These are phyloP conservation scores for Phlegmacium glaucopus DNA, from an alignment of 768 basidiomycete genomes.

Conservation along the genomic window DNA sequence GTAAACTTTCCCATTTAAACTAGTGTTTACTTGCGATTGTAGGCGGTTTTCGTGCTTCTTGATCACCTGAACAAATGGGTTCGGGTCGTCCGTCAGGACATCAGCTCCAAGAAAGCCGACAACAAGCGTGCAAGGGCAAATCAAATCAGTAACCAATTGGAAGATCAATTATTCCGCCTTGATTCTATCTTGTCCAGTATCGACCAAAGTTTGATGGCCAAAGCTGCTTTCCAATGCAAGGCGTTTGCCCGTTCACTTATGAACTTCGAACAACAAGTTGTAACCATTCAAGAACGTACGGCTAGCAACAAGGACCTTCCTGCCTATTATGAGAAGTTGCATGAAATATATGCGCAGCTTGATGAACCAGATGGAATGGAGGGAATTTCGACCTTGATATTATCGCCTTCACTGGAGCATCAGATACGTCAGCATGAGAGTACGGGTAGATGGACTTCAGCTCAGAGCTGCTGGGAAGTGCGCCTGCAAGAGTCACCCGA, in stretches of 20 bases:
- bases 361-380: constrained; percentile 99
- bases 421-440: constrained; percentile 98
- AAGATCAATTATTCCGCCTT: constrained; percentile 64
- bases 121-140: constrained; percentile 45
- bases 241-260: constrained; percentile 92
- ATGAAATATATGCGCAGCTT: constrained; percentile 93
- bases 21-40: neutral
- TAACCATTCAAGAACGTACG: constrained; percentile 43
- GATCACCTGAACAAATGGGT: constrained; percentile 95
- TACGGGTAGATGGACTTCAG: constrained; percentile 95
- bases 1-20: neutral
- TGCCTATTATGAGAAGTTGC: constrained; percentile 81
- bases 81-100: constrained; percentile 67
- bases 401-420: constrained; percentile 89
- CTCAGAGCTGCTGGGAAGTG: constrained; percentile 99
- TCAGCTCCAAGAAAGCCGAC: constrained; percentile 46
- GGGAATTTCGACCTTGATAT: constrained; percentile 84
- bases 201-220: constrained; percentile 84
- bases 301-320: constrained; percentile 50
- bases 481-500: constrained; percentile 87
- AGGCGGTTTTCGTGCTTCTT: constrained; percentile 93
- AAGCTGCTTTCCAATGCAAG: constrained; percentile 92
- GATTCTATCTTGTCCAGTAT: constrained; percentile 84
- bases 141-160: constrained; percentile 34
- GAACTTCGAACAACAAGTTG: constrained; percentile 87